Evolutionary conservation across 2,329 filamentous ascomycete genomes (phyloP).

Genomic region (Phaeomoniella chlamydospora): DNA sequence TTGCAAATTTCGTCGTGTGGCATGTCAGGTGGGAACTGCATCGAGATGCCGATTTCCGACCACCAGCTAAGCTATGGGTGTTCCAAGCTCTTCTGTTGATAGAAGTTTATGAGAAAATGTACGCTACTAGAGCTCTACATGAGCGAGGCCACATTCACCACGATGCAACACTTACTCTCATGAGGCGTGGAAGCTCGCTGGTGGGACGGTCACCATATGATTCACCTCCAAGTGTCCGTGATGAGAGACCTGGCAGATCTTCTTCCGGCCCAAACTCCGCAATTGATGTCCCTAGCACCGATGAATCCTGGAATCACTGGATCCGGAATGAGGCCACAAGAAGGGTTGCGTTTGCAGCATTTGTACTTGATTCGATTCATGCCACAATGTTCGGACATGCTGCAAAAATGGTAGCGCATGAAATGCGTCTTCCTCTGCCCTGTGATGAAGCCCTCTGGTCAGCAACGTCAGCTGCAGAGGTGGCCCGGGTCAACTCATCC

Average conservation of each 20-base stretch:
- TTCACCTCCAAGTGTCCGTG: constrained; percentile 61
- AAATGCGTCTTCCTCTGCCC: constrained; percentile 79
- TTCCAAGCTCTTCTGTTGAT: constrained; percentile 83
- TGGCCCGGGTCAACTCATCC: constrained; percentile 68
- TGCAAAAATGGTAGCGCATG: constrained; percentile 91
- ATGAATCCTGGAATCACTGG: constrained; percentile 94
- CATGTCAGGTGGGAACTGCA: constrained; percentile 95
- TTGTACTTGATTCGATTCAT: constrained; percentile 89
- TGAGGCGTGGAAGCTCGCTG: constrained; percentile 83
- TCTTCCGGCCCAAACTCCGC: constrained; percentile 25
- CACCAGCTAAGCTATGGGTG: constrained; percentile 88
- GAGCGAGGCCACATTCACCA: constrained; percentile 95
- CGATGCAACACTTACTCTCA: constrained; percentile 84
- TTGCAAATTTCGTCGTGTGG: constrained; percentile 84
- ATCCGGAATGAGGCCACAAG: constrained; percentile 86
- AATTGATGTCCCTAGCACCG: constrained; percentile 54
- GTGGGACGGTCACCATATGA: constrained; percentile 76
- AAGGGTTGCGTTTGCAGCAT: constrained; percentile 81
- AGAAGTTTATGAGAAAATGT: constrained; percentile 97
- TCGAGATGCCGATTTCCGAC: constrained; percentile 75
- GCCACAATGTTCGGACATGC: constrained; percentile 97
- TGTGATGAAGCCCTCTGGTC: constrained; percentile 91
- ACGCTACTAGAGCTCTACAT: constrained; percentile 78
- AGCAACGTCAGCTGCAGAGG: constrained; percentile 74
- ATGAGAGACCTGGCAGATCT: constrained; percentile 32